Percentiles rank a stretch among this genome's conserved stretches.
phyloP scores from a whole-genome alignment of 208 protist genomes.

The Acanthamoeba triangularis region DNA sequence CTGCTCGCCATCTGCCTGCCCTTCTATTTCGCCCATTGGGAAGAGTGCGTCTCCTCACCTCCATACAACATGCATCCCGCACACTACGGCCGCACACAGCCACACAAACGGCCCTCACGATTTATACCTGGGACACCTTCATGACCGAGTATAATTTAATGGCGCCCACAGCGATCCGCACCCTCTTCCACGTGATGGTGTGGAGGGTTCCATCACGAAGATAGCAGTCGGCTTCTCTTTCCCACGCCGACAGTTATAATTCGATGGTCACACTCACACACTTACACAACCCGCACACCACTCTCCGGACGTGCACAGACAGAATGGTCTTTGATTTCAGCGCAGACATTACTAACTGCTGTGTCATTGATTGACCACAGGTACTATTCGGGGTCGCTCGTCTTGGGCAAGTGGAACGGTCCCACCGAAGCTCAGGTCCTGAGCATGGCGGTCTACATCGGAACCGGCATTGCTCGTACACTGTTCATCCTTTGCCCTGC shows the following conservation, averaged over 20 bases:
- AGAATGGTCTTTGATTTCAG: background rate
- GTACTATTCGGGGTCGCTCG: slow-evolving; percentile 19
- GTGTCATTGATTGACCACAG: background rate
- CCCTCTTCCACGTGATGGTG: too few relatives aligned
- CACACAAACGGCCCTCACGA: too few relatives aligned
- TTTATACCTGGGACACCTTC: too few relatives aligned
- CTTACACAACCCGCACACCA: too few relatives aligned
- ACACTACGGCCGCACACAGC: background rate
- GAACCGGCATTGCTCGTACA: slow-evolving; percentile 37
- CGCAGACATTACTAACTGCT: background rate
- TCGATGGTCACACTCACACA: too few relatives aligned
- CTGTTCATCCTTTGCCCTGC: background rate
- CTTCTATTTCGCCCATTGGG: slow-evolving; percentile 48
- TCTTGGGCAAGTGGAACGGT: slow-evolving; percentile 48
- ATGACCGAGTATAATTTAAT: too few relatives aligned
- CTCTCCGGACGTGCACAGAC: too few relatives aligned
- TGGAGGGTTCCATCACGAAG: too few relatives aligned
- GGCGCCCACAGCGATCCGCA: too few relatives aligned
- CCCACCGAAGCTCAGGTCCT: slow-evolving; percentile 38
- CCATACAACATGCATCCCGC: background rate
- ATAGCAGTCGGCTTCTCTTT: too few relatives aligned
- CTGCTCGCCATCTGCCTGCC: slow-evolving; percentile 24
- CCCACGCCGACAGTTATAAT: too few relatives aligned
- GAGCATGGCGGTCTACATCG: slow-evolving; percentile 38
- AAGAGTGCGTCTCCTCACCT: slow-evolving; percentile 22